Evolutionary conservation across 2,329 filamentous ascomycete genomes (phyloP), one percentile per base, ranked within the genome.

Genomic region (Lecanicillium sp.): DNA sequence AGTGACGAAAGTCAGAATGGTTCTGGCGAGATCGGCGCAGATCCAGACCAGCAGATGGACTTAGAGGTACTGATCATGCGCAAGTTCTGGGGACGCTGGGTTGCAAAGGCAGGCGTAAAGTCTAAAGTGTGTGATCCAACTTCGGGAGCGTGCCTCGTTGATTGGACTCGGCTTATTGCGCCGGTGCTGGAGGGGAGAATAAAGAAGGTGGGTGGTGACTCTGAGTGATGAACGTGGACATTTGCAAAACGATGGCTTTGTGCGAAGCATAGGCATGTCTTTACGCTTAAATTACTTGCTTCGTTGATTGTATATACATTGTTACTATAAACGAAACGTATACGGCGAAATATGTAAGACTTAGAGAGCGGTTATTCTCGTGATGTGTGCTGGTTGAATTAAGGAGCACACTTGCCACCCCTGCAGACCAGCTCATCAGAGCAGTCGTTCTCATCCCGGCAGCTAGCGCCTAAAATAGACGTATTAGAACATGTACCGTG

Each of bases 161-260:
- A 81, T 46, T 94, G 87, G 87, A 90, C 86, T 8, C 77, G 75
- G 44, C 82, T 85, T 2, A 89, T 94, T 57, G 77, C 81, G 40
- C 88, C 88, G 1, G 72, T 74, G 41, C 44, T 90, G 8, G 87
- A 94, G 56, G 87, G 86, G 1, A 74, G 87, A 34, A 94, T 94
- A 12, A 27, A 31, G 12, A 40, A 11, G 14, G 12, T 8, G 14
- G 32, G 14, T 31, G 11, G 18, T 12, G 22, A 6, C 6, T 25
- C 22, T 6, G 22, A 25, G 22, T 25, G 22, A 25, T 25, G 22
- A 7, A 25, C n/a, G n/a, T n/a, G n/a, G n/a, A n/a, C n/a, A n/a
- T n/a, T n/a, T n/a, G n/a, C n/a, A n/a, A n/a, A n/a, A n/a, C n/a
- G n/a, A n/a, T n/a, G n/a, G n/a, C n/a, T n/a, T n/a, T n/a, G n/a